Conservation (phyloP, 768 basidiomycete genomes). For the Amyloporia xantha region DNA sequence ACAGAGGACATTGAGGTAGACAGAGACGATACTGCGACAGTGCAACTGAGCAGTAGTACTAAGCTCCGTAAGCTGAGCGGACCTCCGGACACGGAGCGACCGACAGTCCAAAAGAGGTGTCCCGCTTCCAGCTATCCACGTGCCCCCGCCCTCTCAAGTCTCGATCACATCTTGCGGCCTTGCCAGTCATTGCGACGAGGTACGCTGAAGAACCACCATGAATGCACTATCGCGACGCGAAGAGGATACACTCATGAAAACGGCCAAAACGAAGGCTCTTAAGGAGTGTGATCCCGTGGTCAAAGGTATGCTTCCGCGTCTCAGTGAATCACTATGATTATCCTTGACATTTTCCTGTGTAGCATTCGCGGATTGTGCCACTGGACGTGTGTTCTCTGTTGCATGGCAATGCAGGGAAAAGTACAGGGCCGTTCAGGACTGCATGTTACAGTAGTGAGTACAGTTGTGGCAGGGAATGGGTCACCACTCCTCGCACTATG, state of each 20-base stretch:
- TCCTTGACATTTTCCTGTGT: background rate
- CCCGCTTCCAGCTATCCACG: no score
- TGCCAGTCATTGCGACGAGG: no score
- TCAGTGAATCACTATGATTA: background rate
- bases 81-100: background rate
- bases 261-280: constrained; percentile 73
- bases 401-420: constrained; percentile 77
- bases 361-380: constrained; percentile 85
- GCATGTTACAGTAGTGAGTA: constrained; percentile 75
- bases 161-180: no score
- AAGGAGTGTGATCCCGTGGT: constrained; percentile 73
- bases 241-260: constrained; percentile 79
- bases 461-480: no score
- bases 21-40: no score
- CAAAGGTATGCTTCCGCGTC: constrained; percentile 44
- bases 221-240: constrained; percentile 82
- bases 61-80: no score
- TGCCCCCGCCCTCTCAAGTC: no score
- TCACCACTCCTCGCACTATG: no score
- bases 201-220: constrained; percentile 47
- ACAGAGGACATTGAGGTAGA: background rate
- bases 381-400: constrained; percentile 75
- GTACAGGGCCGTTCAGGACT: constrained; percentile 65
- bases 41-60: no score
- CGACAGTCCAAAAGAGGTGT: no score